phyloP scores from a whole-genome alignment of 306 rosid species.

The Quercus engelmannii region DNA sequence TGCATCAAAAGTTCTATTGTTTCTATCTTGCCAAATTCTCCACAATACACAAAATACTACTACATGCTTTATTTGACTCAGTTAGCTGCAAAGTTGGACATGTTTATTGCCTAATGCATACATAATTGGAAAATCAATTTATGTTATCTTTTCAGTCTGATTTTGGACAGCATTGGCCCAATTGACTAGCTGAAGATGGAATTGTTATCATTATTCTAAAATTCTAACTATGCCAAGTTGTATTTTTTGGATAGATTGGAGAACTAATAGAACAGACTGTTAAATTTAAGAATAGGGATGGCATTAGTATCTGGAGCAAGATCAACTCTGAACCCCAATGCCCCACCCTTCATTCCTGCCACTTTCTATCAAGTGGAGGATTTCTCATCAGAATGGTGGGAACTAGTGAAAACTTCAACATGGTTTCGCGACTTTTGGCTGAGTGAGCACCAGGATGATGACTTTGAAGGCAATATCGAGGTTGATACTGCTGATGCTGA shows the following conservation, averaged over 20 bases:
- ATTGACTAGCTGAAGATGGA: background rate
- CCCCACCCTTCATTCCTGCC: too few relatives aligned
- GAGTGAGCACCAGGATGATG: too few relatives aligned
- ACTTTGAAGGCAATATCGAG: too few relatives aligned
- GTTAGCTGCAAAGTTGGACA: background rate
- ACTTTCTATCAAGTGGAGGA: too few relatives aligned
- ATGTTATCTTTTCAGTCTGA: background rate
- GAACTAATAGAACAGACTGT: background rate
- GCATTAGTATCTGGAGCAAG: background rate
- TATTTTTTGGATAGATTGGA: background rate
- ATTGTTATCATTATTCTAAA: background rate
- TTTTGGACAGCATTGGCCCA: background rate
- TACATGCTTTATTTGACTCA: background rate
- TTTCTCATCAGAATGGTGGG: too few relatives aligned
- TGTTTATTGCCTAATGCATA: background rate
- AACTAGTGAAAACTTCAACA: too few relatives aligned
- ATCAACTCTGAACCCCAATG: too few relatives aligned
- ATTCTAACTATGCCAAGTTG: background rate
- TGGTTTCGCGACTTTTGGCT: too few relatives aligned
- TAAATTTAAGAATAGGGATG: conserved; percentile 12
- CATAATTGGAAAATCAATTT: background rate
- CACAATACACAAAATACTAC: background rate
- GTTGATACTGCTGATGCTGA: too few relatives aligned
- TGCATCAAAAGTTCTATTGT: too few relatives aligned
- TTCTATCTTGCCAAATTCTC: too few relatives aligned